Base-by-base conservation (phyloP, 345 rosid species). In the Bretschneidera sinensis region DNA sequence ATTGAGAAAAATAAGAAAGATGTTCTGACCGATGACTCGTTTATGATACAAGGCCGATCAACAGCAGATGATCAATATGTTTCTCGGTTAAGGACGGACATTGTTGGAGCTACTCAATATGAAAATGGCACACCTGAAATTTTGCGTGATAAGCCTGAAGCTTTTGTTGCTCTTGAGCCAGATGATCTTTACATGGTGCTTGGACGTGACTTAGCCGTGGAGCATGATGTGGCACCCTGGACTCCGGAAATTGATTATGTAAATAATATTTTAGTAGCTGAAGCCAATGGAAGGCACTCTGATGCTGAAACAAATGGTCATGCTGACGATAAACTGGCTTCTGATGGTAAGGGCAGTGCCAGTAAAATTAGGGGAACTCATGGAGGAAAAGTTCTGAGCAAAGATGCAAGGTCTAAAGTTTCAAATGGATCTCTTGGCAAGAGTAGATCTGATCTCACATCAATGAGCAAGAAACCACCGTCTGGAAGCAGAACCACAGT, bases 161-260 rank as follows among this genome's bases (percentile, higher is more conserved):
- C 70, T 28, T 24, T 61, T 24, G 54, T 39, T 49, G 57, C 62
- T 17, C 67, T 72, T 54, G 96, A 94, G 57, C 99, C 97, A 60
- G 97, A 94, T 79, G 99, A 94, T 53, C 96, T 94, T 68, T 85
- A 71, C 72, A 88, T 94, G 96, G 82, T 94, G 69, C 85, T 84
- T 62, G 92, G 85, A 59, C 91, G 88, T 49, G 85, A 85, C 72
- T 76, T 84, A 43, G 79, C 69, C 33, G 74, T 69, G 17, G 80
- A 83, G 35, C 70, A 70, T 54, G 70, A 67, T 47, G 63, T 53
- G 19, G 58, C 77, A 62, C 62, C 83, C 59, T 94, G 97, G 99
- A 81, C 85, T 9, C 96, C 95, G 43, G 95, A 90, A 65, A 71
- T 86, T 66, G 91, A 85, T 69, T 90, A 73, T 21, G 96, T 74